Percentiles rank a stretch among this genome's conserved stretches.
These are phyloP conservation scores for Triticum dicoccoides DNA, from an alignment of 176 grass and related monocot genomes.

Conservation along the genomic window DNA sequence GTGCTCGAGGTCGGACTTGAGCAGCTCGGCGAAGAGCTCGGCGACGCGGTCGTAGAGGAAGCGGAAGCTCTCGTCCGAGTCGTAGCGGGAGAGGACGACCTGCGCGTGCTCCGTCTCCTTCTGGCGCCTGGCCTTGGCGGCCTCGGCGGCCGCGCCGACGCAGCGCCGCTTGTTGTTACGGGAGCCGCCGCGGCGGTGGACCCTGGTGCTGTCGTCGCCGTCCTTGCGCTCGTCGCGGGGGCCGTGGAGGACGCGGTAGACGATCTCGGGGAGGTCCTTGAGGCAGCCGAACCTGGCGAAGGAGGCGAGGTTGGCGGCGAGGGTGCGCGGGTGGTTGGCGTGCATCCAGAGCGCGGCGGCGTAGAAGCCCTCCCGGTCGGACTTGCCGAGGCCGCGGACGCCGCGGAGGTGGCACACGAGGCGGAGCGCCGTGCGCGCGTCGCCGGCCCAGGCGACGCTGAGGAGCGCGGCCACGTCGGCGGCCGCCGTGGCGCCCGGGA, in stretches of 20 bases:
- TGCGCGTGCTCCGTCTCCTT: constrained; percentile 3
- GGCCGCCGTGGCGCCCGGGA: constrained; percentile 6
- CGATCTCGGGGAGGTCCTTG: constrained; percentile 50
- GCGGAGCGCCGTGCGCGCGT: constrained; percentile 38
- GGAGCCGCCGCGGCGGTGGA: too few relatives aligned
- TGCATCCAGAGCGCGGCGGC: constrained; percentile 46
- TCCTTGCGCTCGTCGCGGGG: neutral
- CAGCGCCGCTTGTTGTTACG: neutral
- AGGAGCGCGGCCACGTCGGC: constrained; percentile 6
- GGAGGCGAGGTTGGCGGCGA: constrained; percentile 41
- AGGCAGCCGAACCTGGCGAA: constrained; percentile 45
- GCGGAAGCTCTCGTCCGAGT: constrained; percentile 29
- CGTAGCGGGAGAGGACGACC: neutral
- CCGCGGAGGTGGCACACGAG: neutral
- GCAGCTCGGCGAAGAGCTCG: constrained; percentile 40
- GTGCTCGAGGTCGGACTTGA: constrained; percentile 41
- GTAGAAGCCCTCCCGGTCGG: constrained; percentile 44
- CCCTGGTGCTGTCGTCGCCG: neutral
- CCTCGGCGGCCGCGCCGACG: neutral
- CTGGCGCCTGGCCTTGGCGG: neutral
- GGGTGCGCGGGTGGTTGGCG: constrained; percentile 42
- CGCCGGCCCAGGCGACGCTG: constrained; percentile 35
- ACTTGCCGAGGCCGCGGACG: neutral
- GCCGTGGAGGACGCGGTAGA: constrained; percentile 31
- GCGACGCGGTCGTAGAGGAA: constrained; percentile 54